Percentiles rank a stretch among this genome's conserved stretches.
Conservation (phyloP, 2,329 filamentous ascomycete species). For the Phialocephala sp. region DNA sequence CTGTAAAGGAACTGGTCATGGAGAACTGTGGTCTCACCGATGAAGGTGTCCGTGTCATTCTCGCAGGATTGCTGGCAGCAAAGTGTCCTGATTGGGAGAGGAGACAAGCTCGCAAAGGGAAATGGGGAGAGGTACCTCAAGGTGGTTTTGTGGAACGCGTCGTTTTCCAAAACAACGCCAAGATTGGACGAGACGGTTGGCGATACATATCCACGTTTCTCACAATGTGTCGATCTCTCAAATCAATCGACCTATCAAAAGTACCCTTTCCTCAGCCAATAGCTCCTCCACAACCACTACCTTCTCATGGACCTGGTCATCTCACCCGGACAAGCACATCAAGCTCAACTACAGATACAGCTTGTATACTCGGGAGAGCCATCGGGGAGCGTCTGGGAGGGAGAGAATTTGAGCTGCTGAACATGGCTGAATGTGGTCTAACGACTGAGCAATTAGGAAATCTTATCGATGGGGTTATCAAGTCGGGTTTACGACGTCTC, state of each 20-base stretch:
- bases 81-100: constrained; percentile 64
- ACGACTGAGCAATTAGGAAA: constrained; percentile 72
- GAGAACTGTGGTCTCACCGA: constrained; percentile 89
- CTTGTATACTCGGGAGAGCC: constrained; percentile 73
- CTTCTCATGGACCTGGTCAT: constrained; percentile 20
- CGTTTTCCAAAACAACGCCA: constrained; percentile 85
- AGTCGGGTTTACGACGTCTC: constrained; percentile 77
- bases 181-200: constrained; percentile 87
- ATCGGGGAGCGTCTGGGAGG: constrained; percentile 79
- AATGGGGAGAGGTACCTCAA: constrained; percentile 37
- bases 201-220: constrained; percentile 88
- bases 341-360: constrained; percentile 48
- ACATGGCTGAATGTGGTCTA: constrained; percentile 80
- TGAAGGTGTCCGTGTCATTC: constrained; percentile 82
- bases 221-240: constrained; percentile 86
- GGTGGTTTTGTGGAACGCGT: constrained; percentile 85
- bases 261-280: constrained; percentile 71
- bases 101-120: constrained; percentile 29
- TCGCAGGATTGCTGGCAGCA: constrained; percentile 84
- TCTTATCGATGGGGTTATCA: constrained; percentile 81
- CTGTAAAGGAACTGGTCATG: constrained; percentile 82
- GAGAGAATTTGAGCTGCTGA: constrained; percentile 78
- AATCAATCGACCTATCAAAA: constrained; percentile 84
- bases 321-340: constrained; percentile 35
- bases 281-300: constrained; percentile 24